Evolutionary conservation across 805 yeast genomes (phyloP).

Genomic region (Zygotorulaspora florentina): DNA sequence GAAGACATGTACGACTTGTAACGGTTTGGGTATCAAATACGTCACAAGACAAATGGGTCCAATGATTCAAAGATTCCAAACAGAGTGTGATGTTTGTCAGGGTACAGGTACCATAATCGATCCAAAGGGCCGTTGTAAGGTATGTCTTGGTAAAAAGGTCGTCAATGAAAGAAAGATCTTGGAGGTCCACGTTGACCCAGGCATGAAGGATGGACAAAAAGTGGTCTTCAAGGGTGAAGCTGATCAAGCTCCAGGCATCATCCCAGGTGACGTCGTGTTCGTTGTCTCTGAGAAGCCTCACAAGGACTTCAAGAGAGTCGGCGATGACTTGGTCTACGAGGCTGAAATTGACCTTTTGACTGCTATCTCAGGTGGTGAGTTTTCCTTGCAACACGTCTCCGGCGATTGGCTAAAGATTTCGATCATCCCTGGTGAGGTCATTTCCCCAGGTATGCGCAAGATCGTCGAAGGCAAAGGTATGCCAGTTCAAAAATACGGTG

Average conservation of each 20-base stretch:
- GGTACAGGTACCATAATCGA: constrained; percentile 89
- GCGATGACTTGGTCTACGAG: constrained; percentile 78
- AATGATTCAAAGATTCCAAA: constrained; percentile 96
- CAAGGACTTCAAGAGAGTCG: constrained; percentile 76
- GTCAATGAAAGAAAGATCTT: constrained; percentile 83
- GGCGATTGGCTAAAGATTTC: constrained; percentile 86
- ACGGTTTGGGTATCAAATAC: constrained; percentile 87
- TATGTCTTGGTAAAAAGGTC: constrained; percentile 87
- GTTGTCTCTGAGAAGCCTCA: constrained; percentile 89
- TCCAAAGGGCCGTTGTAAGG: constrained; percentile 81
- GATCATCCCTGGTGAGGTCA: constrained; percentile 88
- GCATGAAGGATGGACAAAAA: constrained; percentile 93
- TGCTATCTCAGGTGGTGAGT: constrained; percentile 93
- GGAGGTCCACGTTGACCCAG: constrained; percentile 93
- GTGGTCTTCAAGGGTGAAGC: constrained; percentile 93
- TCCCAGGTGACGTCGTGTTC: constrained; percentile 95
- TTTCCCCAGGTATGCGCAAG: constrained; percentile 76
- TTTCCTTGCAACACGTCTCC: constrained; percentile 82
- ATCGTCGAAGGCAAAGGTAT: constrained; percentile 92
- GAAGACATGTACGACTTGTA: constrained; percentile 80
- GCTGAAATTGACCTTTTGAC: constrained; percentile 89
- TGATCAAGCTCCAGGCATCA: constrained; percentile 90
- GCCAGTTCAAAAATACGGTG: constrained; percentile 90
- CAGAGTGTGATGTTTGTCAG: constrained; percentile 85
- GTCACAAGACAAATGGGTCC: constrained; percentile 99